Conservation (phyloP, 257 asterid genomes). For the Anisodus acutangulus region DNA sequence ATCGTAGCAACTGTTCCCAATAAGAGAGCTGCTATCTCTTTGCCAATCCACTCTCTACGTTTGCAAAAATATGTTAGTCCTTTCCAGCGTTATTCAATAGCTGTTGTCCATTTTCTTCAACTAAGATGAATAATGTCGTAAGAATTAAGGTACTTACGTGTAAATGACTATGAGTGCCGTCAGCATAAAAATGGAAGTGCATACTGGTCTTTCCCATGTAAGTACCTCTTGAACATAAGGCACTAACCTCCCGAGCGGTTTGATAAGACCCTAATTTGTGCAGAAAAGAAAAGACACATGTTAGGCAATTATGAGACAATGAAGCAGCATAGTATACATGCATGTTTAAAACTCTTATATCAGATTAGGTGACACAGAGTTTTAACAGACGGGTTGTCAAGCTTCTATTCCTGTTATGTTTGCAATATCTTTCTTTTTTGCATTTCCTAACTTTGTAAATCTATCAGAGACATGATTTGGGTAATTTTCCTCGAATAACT, state of each 20-base stretch:
- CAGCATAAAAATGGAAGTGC: constrained; percentile 44
- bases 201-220: constrained; percentile 68
- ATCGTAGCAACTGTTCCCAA: constrained; percentile 55
- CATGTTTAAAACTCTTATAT: neutral
- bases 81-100: neutral
- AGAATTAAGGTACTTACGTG: constrained; percentile 49
- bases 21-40: constrained; percentile 57
- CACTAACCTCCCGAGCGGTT: constrained; percentile 45
- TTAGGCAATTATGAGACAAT: neutral
- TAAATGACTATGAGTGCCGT: constrained; percentile 54
- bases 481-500: neutral
- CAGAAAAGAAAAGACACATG: neutral
- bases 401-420: neutral
- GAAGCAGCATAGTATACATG: neutral
- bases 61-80: neutral
- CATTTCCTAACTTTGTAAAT: neutral
- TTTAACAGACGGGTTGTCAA: neutral
- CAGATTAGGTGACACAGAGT: neutral
- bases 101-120: neutral
- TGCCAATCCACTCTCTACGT: constrained; percentile 78
- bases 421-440: neutral
- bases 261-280: constrained; percentile 60
- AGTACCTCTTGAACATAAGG: constrained; percentile 48
- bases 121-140: neutral
- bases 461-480: neutral